A percentile compares a stretch with the other conserved stretches of the same genome.
Conservation (phyloP, 2,329 filamentous ascomycete species). For the Beauveria scarabaeidicola region DNA sequence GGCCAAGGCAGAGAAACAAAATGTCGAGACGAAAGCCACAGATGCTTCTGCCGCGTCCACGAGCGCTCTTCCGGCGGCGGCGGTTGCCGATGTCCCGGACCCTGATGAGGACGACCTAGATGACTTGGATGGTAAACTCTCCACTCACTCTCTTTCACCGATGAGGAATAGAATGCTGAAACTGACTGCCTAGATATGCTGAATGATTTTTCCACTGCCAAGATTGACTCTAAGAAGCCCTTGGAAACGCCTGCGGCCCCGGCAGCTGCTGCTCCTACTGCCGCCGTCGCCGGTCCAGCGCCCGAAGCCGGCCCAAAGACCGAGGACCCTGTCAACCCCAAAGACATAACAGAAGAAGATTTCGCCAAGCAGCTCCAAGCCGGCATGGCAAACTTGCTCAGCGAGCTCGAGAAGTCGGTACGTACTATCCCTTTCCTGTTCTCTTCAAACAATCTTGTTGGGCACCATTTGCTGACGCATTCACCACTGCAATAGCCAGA, state of each 20-base stretch:
- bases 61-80: conserved; percentile 13
- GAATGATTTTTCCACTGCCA: conserved; percentile 72
- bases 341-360: conserved; percentile 58
- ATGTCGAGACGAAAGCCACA: conserved; percentile 16
- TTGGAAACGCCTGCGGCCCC: conserved; percentile 18
- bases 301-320: conserved; percentile 11
- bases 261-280: conserved; percentile 17
- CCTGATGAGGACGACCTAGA: conserved; percentile 89
- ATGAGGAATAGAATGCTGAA: not conserved
- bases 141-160: not conserved
- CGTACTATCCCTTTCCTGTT: not conserved
- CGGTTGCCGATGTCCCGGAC: conserved; percentile 58
- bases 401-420: conserved; percentile 57
- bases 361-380: conserved; percentile 82
- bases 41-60: conserved; percentile 9
- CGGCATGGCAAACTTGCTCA: conserved; percentile 78
- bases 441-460: not conserved
- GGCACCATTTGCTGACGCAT: not conserved
- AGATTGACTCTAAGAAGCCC: conserved; percentile 30
- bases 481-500: conserved; percentile 41
- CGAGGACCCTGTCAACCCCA: conserved; percentile 20
- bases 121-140: conserved; percentile 71
- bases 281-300: not conserved
- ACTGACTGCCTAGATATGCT: conserved; percentile 62
- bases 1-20: conserved; percentile 18